Base-by-base conservation (phyloP, 202 grass and related monocot genomes). In the Brachypodium distachyon region DNA sequence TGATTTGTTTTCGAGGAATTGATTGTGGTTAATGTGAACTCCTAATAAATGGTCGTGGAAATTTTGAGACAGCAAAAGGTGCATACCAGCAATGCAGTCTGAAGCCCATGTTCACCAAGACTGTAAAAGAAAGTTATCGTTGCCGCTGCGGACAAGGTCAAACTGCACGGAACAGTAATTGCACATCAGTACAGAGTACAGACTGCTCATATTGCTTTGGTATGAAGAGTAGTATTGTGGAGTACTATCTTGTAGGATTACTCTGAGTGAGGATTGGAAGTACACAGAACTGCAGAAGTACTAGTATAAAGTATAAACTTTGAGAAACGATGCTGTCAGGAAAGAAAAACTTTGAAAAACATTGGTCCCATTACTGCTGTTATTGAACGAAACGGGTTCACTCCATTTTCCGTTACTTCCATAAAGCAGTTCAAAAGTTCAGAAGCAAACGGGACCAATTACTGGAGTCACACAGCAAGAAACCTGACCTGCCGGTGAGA, bases 21-120 rank as follows among this genome's bases (percentile, higher is more conserved):
- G n/a, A n/a, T n/a, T n/a, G n/a, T n/a, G n/a, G n/a, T n/a, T n/a
- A n/a, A n/a, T n/a, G n/a, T n/a, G n/a, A 21, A 26, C 9, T 25
- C 12, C 18, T 13, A 9, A 31, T 27, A 43, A 33, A 43, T 17
- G 38, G 38, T 41, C 40, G 43, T 46, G 18, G 18, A 51, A 2
- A 22, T n/a, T n/a, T n/a, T 33, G 18, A 43, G 9, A 68, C 0
- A 46, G 31, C 50, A 27, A 75, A 63, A 32, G 21, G 63, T 36
- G 22, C 2, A 14, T 87, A 98, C 96, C 89, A 98, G 46, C 56
- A 98, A 28, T 86, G 91, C 87, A 78, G 81, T 81, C 25, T 92
- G 80, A 72, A 92, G 85, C 7, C 96, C 96, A 70, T 86, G 79
- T 72, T 99, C 96, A 61, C 89, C 91, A n/a, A 99, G 85, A 74